phyloP scores from a whole-genome alignment of 2,329 filamentous ascomycete species.

The Tolypocladium cylindrosporum region DNA sequence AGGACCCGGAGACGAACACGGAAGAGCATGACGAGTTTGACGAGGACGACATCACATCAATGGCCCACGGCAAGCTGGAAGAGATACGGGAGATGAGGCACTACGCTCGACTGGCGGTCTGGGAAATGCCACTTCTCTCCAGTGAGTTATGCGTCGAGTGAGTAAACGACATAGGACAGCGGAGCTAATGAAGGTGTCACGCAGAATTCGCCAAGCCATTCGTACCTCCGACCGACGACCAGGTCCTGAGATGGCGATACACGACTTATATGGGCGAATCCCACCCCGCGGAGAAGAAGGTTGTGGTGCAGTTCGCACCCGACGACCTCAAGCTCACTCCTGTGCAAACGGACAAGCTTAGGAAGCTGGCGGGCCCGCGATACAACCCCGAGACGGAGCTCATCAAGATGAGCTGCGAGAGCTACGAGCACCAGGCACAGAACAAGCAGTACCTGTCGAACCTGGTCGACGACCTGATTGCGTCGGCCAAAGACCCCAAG shows the following conservation, averaged over 20 bases:
- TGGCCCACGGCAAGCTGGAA: conserved; percentile 81
- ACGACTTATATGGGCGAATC: conserved; percentile 92
- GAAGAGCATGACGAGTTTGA: conserved; percentile 55
- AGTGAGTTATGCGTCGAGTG: conserved; percentile 47
- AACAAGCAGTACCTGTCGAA: conserved; percentile 94
- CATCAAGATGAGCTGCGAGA: conserved; percentile 85
- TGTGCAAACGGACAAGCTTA: conserved; percentile 66
- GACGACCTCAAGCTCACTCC: conserved; percentile 60
- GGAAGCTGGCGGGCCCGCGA: conserved; percentile 74
- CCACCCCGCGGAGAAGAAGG: conserved; percentile 87
- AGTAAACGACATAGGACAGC: background rate
- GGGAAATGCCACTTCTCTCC: conserved; percentile 88
- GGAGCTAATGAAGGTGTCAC: conserved; percentile 4
- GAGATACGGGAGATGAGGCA: conserved; percentile 81
- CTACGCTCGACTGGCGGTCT: conserved; percentile 77
- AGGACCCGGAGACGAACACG: conserved; percentile 35
- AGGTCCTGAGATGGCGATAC: conserved; percentile 87
- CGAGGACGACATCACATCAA: conserved; percentile 73
- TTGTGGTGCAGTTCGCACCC: conserved; percentile 82
- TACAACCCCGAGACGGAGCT: conserved; percentile 79
- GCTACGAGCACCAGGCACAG: conserved; percentile 79
- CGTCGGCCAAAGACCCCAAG: conserved; percentile 63
- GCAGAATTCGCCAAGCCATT: conserved; percentile 79
- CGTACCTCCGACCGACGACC: conserved; percentile 51
- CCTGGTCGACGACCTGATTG: conserved; percentile 61